These are phyloP conservation scores for Rhodosporidiobolus odoratus DNA, from an alignment of 768 basidiomycete genomes.

Conservation along the genomic window DNA sequence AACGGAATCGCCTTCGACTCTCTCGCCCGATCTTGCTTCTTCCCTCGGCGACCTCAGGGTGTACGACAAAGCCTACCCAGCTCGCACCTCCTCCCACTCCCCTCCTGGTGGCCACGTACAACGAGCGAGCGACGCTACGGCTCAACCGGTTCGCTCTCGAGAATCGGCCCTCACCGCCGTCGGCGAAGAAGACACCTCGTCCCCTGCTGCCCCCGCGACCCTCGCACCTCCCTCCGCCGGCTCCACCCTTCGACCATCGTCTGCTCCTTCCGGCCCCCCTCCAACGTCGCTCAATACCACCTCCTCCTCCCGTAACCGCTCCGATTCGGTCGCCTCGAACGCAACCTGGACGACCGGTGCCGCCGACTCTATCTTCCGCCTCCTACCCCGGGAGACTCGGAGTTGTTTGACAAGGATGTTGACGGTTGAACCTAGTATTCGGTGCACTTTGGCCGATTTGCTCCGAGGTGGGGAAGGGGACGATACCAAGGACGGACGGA, in stretches of 20 bases:
- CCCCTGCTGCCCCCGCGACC: slow-evolving; percentile 5
- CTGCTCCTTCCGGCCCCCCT: neutral
- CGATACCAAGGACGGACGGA: slow-evolving; percentile 55
- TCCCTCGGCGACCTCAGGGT: slow-evolving; percentile 23
- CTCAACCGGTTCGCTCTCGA: slow-evolving; percentile 47
- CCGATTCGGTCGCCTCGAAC: slow-evolving; percentile 45
- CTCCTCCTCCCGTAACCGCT: slow-evolving; percentile 31
- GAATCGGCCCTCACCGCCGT: slow-evolving; percentile 18
- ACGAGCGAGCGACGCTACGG: slow-evolving; percentile 49
- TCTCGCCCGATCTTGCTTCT: slow-evolving; percentile 11
- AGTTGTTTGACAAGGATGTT: slow-evolving; percentile 89
- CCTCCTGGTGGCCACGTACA: neutral
- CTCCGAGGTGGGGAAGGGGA: slow-evolving; percentile 61
- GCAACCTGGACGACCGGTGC: slow-evolving; percentile 65
- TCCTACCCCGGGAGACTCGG: slow-evolving; percentile 87
- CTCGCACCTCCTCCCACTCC: slow-evolving; percentile 7
- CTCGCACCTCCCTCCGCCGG: neutral
- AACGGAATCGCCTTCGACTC: slow-evolving; percentile 24
- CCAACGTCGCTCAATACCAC: slow-evolving; percentile 1
- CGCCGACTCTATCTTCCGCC: slow-evolving; percentile 90
- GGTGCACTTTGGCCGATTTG: slow-evolving; percentile 88
- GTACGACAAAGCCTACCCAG: slow-evolving; percentile 16
- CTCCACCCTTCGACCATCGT: neutral
- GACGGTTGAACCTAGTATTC: slow-evolving; percentile 74
- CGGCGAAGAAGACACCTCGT: slow-evolving; percentile 13